These are phyloP conservation scores for Ganoderma sinense DNA, from an alignment of 1,284 basidiomycete genomes.

Conservation along the genomic window DNA sequence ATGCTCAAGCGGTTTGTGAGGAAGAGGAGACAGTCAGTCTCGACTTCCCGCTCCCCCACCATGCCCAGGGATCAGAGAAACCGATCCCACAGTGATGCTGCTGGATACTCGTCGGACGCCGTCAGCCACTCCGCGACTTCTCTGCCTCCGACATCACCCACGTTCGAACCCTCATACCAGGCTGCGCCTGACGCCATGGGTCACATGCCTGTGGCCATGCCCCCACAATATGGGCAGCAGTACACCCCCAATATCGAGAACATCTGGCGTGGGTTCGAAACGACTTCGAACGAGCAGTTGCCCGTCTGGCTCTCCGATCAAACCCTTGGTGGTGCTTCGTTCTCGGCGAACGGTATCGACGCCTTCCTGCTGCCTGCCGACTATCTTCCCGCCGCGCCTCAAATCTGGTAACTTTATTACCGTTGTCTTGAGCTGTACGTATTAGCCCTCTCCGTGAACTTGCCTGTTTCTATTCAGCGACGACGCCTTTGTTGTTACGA, in stretches of 20 bases:
- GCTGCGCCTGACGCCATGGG: conserved; percentile 33
- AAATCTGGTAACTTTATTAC: conserved; percentile 66
- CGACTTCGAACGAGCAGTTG: conserved; percentile 73
- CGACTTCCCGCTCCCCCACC: conserved; percentile 66
- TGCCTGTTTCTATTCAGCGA: conserved; percentile 7
- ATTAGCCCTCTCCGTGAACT: conserved; percentile 10
- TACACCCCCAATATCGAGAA: conserved; percentile 67
- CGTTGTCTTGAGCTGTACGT: conserved; percentile 13
- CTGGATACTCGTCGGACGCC: conserved; percentile 35
- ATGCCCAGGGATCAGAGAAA: conserved; percentile 51
- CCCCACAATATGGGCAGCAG: conserved; percentile 38
- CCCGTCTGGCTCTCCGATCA: conserved; percentile 87
- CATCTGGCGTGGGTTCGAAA: conserved; percentile 78
- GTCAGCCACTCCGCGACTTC: conserved; percentile 31
- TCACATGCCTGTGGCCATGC: conserved; percentile 37
- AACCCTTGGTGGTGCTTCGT: conserved; percentile 74
- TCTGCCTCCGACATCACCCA: conserved; percentile 39
- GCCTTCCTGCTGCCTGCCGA: conserved; percentile 81
- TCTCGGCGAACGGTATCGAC: conserved; percentile 83
- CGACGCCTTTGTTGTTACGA: conserved; percentile 23
- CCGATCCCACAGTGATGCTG: conserved; percentile 35
- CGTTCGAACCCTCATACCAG: conserved; percentile 41
- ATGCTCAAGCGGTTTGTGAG: conserved; percentile 82
- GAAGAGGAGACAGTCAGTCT: conserved; percentile 62
- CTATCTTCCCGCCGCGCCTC: conserved; percentile 71